These are phyloP conservation scores for Tylopilus orsonianus DNA, from an alignment of 1,284 basidiomycete species.

Conservation along the genomic window DNA sequence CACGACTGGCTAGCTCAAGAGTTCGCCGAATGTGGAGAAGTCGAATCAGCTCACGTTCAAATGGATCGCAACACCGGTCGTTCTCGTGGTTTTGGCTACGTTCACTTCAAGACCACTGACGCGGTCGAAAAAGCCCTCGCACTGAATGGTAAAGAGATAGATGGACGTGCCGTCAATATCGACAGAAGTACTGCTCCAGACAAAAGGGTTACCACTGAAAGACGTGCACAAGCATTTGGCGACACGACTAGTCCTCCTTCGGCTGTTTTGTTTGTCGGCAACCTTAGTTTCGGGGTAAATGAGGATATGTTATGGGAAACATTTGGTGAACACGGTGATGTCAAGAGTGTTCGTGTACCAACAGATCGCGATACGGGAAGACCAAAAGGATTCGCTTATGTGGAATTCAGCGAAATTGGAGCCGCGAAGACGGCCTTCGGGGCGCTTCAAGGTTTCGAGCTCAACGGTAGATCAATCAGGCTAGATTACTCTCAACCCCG, in stretches of 20 bases:
- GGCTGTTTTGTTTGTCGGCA: slow-evolving; percentile 86
- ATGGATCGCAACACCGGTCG: slow-evolving; percentile 87
- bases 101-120: slow-evolving; percentile 82
- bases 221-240: slow-evolving; percentile 76
- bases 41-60: slow-evolving; percentile 86
- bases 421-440: slow-evolving; percentile 82
- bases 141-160: slow-evolving; percentile 84
- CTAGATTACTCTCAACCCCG: slow-evolving; percentile 92
- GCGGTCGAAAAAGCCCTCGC: slow-evolving; percentile 78
- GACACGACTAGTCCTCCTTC: slow-evolving; percentile 74
- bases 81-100: slow-evolving; percentile 93
- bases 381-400: slow-evolving; percentile 96
- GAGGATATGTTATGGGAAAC: slow-evolving; percentile 92
- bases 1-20: slow-evolving; percentile 94
- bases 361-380: slow-evolving; percentile 91
- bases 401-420: slow-evolving; percentile 86
- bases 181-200: slow-evolving; percentile 75
- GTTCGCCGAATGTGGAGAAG: slow-evolving; percentile 87
- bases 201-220: slow-evolving; percentile 56
- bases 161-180: slow-evolving; percentile 87
- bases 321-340: slow-evolving; percentile 88
- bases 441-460: slow-evolving; percentile 69
- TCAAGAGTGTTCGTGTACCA: slow-evolving; percentile 88
- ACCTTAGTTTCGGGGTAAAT: slow-evolving; percentile 77
- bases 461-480: slow-evolving; percentile 82